Conservation (phyloP, 2,329 filamentous ascomycete genomes). For the Ophiocordyceps camponoti-leonardi region DNA sequence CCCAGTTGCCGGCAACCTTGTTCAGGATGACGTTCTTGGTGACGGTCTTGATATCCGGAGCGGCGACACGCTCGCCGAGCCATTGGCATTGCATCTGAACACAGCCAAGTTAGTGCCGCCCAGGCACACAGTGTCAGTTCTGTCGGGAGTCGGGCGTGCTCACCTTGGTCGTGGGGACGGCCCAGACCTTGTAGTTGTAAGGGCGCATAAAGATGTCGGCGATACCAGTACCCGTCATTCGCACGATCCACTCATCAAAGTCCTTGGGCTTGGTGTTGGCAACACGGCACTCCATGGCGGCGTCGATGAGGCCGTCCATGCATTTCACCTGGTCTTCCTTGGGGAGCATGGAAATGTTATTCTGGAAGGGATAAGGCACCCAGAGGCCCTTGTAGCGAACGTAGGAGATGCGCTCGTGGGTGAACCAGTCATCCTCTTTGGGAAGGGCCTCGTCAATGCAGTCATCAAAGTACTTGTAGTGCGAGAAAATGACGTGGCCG, state of each 20-base stretch:
- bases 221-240: constrained; percentile 77
- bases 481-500: constrained; percentile 96
- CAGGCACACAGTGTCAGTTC: neutral
- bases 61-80: constrained; percentile 96
- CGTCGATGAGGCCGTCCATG: constrained; percentile 91
- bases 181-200: constrained; percentile 99
- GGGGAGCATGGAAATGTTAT: constrained; percentile 96
- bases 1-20: constrained; percentile 95
- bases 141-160: constrained; percentile 7
- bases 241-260: constrained; percentile 97
- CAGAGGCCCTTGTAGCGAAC: constrained; percentile 91
- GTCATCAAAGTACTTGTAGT: constrained; percentile 99
- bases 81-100: constrained; percentile 92
- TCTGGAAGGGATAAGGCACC: constrained; percentile 99
- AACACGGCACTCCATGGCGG: constrained; percentile 72
- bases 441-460: constrained; percentile 94
- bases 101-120: neutral
- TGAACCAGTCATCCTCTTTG: constrained; percentile 89
- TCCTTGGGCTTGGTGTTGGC: constrained; percentile 83
- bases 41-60: constrained; percentile 85
- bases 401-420: constrained; percentile 96
- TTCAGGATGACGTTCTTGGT: constrained; percentile 89
- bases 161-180: constrained; percentile 92
- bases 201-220: constrained; percentile 97
- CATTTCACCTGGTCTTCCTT: constrained; percentile 94